Evolutionary conservation across 257 asterid species (phyloP), one percentile per base, ranked within the genome.

Genomic region (Solanum okadae): DNA sequence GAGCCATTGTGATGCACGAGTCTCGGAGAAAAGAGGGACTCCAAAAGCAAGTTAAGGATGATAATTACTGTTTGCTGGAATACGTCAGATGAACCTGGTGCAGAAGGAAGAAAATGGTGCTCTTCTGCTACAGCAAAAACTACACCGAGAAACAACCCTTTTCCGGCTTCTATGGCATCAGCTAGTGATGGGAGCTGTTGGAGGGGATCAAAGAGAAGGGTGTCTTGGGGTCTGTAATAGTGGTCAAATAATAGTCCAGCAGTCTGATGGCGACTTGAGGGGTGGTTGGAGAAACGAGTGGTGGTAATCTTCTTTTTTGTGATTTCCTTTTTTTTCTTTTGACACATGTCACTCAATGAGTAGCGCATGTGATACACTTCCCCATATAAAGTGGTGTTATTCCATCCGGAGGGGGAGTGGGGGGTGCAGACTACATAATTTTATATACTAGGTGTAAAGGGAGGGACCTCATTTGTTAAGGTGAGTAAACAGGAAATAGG

Each of bases 61-160:
- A 87, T 90, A 40, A 72, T 92, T 37, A 92, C 92, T 0, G 76
- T 89, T 4, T 56, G 88, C 33, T 92, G 93, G 94, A 93, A 89
- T 88, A 88, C 71, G 5, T 90, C 91, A 75, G 92, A 90, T 88
- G 92, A 92, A 65, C 72, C 18, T 65, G 75, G 75, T 68, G 75
- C 75, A 68, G 35, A 27, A 68, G 75, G 75, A 68, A 84, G 89
- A 90, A 87, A 67, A 73, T 38, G 23, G 84, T 73, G 35, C 27
- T 23, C 29, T 38, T 52, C 52, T 56, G 70, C 42, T 72, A 46
- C 49, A 33, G 40, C 20, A 10, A 16, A 49, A 20, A 11, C 2
- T 9, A 13, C 82, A 4, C 15, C 40, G 13, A 59, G 79, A 56
- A 70, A 40, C n/a, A 82, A 87, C 67, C 88, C 92, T 46, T 87